phyloP scores from a whole-genome alignment of 768 basidiomycete genomes.

The Podaxis sp. region DNA sequence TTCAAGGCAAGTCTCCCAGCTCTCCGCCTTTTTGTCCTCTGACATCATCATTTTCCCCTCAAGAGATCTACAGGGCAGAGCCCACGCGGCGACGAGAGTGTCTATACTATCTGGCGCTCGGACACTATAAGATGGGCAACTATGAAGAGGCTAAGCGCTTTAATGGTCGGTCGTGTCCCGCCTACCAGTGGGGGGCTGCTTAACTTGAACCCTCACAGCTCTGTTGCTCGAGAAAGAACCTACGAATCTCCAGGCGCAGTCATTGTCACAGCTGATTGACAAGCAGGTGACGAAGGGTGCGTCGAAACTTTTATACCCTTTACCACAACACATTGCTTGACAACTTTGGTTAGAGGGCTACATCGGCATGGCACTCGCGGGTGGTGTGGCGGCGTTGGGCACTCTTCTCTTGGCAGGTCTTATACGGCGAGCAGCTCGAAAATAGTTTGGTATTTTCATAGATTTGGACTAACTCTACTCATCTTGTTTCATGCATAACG shows the following conservation, averaged over 20 bases:
- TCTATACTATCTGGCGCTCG: slow-evolving; percentile 92
- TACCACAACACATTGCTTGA: not conserved
- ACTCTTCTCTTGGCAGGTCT: slow-evolving; percentile 69
- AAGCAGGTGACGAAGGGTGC: slow-evolving; percentile 76
- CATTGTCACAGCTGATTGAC: slow-evolving; percentile 82
- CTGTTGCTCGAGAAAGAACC: slow-evolving; percentile 91
- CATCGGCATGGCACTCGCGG: slow-evolving; percentile 94
- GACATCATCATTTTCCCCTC: not conserved
- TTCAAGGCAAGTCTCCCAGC: slow-evolving; percentile 62
- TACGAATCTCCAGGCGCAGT: slow-evolving; percentile 87
- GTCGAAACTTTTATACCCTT: slow-evolving; percentile 14
- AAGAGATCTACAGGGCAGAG: slow-evolving; percentile 91
- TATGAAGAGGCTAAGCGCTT: slow-evolving; percentile 90
- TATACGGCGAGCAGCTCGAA: slow-evolving; percentile 76
- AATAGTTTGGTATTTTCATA: slow-evolving; percentile 27
- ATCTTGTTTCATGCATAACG: not conserved
- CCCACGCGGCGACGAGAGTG: slow-evolving; percentile 89
- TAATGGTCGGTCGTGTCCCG: slow-evolving; percentile 64
- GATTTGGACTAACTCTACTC: not conserved
- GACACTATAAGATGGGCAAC: slow-evolving; percentile 95
- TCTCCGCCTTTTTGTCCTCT: slow-evolving; percentile 4
- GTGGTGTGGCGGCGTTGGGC: slow-evolving; percentile 84
- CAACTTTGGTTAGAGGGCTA: slow-evolving; percentile 73
- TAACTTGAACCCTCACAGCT: slow-evolving; percentile 36
- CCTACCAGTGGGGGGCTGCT: not conserved